Conservation (phyloP, 495 filamentous ascomycete species). For the Penicillium angulare region DNA sequence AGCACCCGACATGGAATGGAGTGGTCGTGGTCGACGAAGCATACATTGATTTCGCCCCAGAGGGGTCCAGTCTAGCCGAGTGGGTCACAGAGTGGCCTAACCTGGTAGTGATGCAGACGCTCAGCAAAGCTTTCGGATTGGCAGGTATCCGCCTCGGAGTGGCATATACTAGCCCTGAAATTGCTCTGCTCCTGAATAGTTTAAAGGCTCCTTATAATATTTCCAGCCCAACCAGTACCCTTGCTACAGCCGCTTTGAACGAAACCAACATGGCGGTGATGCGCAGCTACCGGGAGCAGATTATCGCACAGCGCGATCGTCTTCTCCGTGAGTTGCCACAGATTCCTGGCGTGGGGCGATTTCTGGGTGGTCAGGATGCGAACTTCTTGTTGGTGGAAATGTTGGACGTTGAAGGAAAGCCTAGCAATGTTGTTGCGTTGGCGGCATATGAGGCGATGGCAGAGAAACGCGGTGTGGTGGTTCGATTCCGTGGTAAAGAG, state of each 20-base stretch:
- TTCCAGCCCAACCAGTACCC: slow-evolving; percentile 76
- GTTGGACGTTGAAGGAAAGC: slow-evolving; percentile 63
- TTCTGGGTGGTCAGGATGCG: slow-evolving; percentile 74
- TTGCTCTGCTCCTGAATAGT: slow-evolving; percentile 75
- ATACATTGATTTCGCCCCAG: slow-evolving; percentile 90
- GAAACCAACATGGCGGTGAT: slow-evolving; percentile 66
- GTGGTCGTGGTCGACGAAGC: slow-evolving; percentile 93
- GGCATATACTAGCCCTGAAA: slow-evolving; percentile 67
- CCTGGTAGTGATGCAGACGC: slow-evolving; percentile 94
- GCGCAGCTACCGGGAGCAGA: slow-evolving; percentile 60
- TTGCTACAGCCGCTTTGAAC: slow-evolving; percentile 71
- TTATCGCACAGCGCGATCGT: slow-evolving; percentile 74
- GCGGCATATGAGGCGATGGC: slow-evolving; percentile 80
- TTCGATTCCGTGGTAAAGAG: slow-evolving; percentile 91
- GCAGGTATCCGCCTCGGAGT: slow-evolving; percentile 83
- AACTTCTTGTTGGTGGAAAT: slow-evolving; percentile 94
- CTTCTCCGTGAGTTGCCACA: slow-evolving; percentile 69
- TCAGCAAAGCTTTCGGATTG: slow-evolving; percentile 93
- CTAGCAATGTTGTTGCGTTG: slow-evolving; percentile 75
- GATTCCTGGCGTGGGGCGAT: slow-evolving; percentile 75
- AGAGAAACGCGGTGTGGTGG: slow-evolving; percentile 85
- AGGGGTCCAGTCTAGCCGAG: slow-evolving; percentile 79
- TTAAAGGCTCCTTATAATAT: slow-evolving; percentile 97
- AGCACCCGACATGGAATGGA: slow-evolving; percentile 93
- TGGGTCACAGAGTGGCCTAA: slow-evolving; percentile 95